Conservation (phyloP, 768 basidiomycete species). For the Hericium coralloides region DNA sequence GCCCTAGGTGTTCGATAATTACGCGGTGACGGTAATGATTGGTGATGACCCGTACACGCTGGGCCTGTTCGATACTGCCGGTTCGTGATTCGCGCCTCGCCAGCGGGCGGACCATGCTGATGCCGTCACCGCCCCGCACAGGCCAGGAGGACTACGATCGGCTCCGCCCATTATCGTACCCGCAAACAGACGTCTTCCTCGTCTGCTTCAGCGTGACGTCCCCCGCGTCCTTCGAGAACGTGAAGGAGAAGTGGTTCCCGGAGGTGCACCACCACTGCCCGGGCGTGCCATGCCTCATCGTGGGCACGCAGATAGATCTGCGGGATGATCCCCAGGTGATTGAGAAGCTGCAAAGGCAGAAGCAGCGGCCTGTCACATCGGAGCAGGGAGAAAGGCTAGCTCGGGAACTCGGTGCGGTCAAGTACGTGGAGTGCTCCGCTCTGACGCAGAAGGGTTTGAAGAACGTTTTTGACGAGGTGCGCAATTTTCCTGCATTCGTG, state of each 20-base stretch:
- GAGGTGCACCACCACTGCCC: constrained; percentile 99
- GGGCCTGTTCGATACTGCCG: constrained; percentile 97
- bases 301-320: constrained; percentile 97
- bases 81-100: constrained; percentile 38
- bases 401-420: constrained; percentile 95
- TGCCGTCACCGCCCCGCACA: constrained; percentile 22
- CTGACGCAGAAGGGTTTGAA: constrained; percentile 98
- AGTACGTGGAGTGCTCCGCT: constrained; percentile 98
- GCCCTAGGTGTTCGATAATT: constrained; percentile 88
- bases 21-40: constrained; percentile 99
- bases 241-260: constrained; percentile 99
- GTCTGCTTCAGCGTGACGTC: constrained; percentile 99
- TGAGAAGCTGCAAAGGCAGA: constrained; percentile 94
- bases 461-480: constrained; percentile 99
- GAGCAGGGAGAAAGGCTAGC: constrained; percentile 93
- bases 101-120: constrained; percentile 6
- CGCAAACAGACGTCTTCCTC: constrained; percentile 98
- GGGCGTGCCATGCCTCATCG: constrained; percentile 97
- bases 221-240: constrained; percentile 98
- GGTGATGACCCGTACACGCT: constrained; percentile 98
- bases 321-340: constrained; percentile 88
- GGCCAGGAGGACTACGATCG: constrained; percentile 99
- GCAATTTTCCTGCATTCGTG: background rate
- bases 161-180: constrained; percentile 97
- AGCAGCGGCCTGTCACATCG: constrained; percentile 82